Evolutionary conservation across 2,329 filamentous ascomycete species (phyloP).

Genomic region (Parascedosporium putredinis): DNA sequence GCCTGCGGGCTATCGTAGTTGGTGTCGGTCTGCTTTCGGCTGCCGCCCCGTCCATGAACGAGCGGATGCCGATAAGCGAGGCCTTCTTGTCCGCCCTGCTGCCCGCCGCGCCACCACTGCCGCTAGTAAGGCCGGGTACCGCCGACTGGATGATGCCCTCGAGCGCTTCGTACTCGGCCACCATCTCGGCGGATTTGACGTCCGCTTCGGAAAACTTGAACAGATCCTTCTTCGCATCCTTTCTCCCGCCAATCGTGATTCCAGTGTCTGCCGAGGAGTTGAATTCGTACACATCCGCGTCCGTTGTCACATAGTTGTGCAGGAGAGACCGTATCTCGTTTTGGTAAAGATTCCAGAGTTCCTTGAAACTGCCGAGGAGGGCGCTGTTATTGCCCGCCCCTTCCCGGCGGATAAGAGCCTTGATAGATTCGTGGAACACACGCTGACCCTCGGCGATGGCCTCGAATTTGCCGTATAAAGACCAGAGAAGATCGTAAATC

Average conservation of each 20-base stretch:
- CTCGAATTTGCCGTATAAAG: constrained; percentile 91
- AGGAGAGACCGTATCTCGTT: constrained; percentile 92
- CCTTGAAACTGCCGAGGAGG: constrained; percentile 82
- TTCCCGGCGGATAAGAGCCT: constrained; percentile 75
- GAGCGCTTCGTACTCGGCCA: constrained; percentile 76
- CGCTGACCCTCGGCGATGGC: constrained; percentile 93
- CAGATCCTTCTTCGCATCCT: constrained; percentile 50
- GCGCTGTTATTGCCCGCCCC: constrained; percentile 52
- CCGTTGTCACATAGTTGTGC: constrained; percentile 92
- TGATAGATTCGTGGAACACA: constrained; percentile 84
- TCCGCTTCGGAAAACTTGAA: constrained; percentile 85
- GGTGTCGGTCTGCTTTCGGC: constrained; percentile 27
- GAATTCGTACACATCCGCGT: constrained; percentile 64
- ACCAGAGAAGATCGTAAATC: constrained; percentile 84
- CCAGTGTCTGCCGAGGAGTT: constrained; percentile 42
- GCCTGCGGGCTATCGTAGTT: constrained; percentile 23
- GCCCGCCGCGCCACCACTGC: no score
- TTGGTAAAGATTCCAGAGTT: constrained; percentile 95
- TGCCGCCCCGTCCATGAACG: constrained; percentile 26
- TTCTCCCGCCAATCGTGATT: constrained; percentile 21
- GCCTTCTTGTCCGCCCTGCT: constrained; percentile 34
- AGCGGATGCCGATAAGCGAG: constrained; percentile 17
- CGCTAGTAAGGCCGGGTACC: constrained; percentile 81
- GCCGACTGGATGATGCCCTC: constrained; percentile 84
- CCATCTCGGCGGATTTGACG: constrained; percentile 66